Conservation (phyloP, 192 early-diverging fungal genomes). For the Gigaspora rosea region DNA sequence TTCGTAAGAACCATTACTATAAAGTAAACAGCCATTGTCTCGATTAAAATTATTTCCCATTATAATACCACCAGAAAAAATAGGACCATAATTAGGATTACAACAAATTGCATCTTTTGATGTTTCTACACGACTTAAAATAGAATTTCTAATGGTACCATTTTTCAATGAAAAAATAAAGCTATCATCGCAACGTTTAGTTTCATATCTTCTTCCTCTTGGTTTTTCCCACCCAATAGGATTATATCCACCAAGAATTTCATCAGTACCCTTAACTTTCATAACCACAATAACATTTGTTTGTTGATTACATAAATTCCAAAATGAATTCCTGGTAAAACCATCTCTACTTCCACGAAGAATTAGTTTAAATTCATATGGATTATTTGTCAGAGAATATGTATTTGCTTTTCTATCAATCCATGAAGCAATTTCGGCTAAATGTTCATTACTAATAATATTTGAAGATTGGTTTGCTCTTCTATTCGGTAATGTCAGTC, state of each 20-base stretch:
- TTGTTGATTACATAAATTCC: background rate
- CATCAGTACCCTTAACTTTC: background rate
- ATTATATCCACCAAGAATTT: slow-evolving; percentile 8
- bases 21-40: too few relatives aligned
- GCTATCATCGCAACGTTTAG: background rate
- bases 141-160: background rate
- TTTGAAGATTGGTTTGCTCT: background rate
- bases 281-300: background rate
- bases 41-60: background rate
- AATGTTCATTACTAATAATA: background rate
- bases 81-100: background rate
- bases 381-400: background rate
- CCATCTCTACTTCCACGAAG: slow-evolving; percentile 5
- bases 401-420: background rate
- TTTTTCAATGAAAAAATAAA: slow-evolving; percentile 22
- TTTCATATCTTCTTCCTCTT: background rate
- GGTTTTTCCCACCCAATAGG: background rate
- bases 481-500: background rate
- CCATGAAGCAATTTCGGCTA: background rate
- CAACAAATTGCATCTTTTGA: background rate
- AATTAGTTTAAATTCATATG: background rate
- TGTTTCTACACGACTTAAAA: background rate
- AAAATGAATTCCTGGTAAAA: background rate
- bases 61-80: background rate
- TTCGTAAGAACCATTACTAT: too few relatives aligned